Base-by-base conservation (phyloP, 169 alveolate species). In the Cyclospora cayetanensis region DNA sequence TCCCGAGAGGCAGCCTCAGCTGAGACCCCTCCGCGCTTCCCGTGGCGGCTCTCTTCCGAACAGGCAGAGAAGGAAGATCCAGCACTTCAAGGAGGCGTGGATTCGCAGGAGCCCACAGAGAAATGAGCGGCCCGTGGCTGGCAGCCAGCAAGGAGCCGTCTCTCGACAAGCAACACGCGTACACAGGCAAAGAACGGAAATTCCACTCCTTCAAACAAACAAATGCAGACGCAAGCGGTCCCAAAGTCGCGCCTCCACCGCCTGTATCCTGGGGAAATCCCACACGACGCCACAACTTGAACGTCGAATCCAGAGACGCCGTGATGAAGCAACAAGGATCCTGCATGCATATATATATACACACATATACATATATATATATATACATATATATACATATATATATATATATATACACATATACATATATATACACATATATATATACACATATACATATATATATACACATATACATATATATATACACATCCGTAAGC, bases 81-180 rank as follows among this genome's bases (percentile, higher is more conserved):
- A n/a, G n/a, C 22, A 53, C 53, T 5, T 25, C 79, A 18, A 55
- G 90, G 35, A 52, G 15, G 1, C 63, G 90, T 9, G 60, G 66
- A 22, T 29, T 29, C 55, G 66, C 39, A 7, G 90, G 11, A 18
- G 90, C 31, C 90, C 90, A 82, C 35, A 82, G 90, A 31, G 90
- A 34, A 27, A 82, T 15, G 25, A 55, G 53, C 12, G 65, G 25
- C 34, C 90, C 90, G 41, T 82, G 90, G 25, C 63, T 35, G 18
- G 63, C 63, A 43, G 77, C 90, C 29, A 82, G 90, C 35, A 82
- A 77, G 1, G 90, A 82, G 63, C 76, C 90, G 77, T 82, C 90
- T 15, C 5, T 15, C 4, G 79, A 53, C 25, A 82, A 39, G 41
- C 76, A 31, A 60, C 90, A 82, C 37, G 63, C 5, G 25, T 46